Percentiles rank a stretch among this genome's conserved stretches.
Conservation (phyloP, 345 rosid species). For the Aurinia saxatilis region DNA sequence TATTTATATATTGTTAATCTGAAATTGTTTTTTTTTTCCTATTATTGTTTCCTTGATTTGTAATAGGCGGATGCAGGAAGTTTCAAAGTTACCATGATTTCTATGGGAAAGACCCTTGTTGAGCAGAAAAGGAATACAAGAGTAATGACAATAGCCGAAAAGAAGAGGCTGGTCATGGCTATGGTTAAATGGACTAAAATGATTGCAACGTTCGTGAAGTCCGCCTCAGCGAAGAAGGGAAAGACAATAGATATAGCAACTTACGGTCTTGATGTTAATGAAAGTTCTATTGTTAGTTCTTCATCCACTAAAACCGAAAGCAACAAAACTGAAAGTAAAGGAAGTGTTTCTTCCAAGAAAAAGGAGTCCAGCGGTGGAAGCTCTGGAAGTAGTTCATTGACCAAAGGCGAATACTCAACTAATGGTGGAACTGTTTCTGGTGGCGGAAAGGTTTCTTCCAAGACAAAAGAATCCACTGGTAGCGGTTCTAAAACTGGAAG, state of each 20-base stretch:
- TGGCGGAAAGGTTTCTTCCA: too few relatives aligned
- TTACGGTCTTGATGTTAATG: conserved; percentile 18
- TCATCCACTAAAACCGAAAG: neutral
- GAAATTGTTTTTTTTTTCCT: too few relatives aligned
- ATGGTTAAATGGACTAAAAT: conserved; percentile 21
- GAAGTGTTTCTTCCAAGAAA: neutral
- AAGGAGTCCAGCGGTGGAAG: neutral
- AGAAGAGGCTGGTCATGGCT: neutral
- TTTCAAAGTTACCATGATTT: conserved; percentile 1
- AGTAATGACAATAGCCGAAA: neutral
- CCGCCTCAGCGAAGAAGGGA: conserved; percentile 19
- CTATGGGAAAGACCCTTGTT: conserved; percentile 22
- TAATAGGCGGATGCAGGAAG: conserved; percentile 8
- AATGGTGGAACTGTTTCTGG: too few relatives aligned
- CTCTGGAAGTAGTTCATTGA: neutral
- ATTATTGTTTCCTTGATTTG: too few relatives aligned
- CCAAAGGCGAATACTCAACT: neutral
- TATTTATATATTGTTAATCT: too few relatives aligned
- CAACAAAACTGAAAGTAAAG: neutral
- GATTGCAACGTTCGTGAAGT: conserved; percentile 8
- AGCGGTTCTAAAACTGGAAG: neutral
- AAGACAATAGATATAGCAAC: conserved; percentile 2
- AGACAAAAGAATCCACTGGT: neutral
- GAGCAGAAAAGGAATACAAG: conserved; percentile 4
- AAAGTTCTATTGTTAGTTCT: neutral